These are phyloP conservation scores for Arachis stenosperma DNA, from an alignment of 306 rosid species.

Conservation along the genomic window DNA sequence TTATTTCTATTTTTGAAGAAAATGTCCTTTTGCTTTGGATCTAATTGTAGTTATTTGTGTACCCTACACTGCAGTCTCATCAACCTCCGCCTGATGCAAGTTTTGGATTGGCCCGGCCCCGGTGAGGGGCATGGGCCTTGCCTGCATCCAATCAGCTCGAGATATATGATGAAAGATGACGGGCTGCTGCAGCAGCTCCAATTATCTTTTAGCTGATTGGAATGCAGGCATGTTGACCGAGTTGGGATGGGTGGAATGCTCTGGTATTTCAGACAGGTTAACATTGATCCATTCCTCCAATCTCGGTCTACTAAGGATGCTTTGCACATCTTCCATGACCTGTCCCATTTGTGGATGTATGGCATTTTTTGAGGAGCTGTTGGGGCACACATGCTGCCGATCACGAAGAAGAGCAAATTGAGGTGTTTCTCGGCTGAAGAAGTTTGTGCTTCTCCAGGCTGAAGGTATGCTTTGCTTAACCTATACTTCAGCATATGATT, in stretches of 20 bases:
- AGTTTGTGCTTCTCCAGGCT: background rate
- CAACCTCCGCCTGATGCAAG: constrained; percentile 89
- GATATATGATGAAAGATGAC: constrained; percentile 38
- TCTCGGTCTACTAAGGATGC: constrained; percentile 59
- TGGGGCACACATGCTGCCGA: background rate
- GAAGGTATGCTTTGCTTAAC: background rate
- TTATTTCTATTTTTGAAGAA: background rate
- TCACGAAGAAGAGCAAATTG: background rate
- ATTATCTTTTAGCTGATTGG: constrained; percentile 61
- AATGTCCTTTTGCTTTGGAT: background rate
- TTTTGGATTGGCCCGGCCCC: constrained; percentile 99
- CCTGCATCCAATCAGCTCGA: constrained; percentile 82
- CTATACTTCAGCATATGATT: background rate
- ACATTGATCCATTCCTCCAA: constrained; percentile 44
- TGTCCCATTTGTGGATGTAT: background rate
- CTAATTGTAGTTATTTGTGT: constrained; percentile 19
- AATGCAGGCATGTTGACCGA: constrained; percentile 88
- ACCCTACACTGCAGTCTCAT: constrained; percentile 70
- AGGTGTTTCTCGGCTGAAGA: background rate
- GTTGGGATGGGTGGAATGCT: constrained; percentile 63
- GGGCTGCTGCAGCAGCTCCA: constrained; percentile 43
- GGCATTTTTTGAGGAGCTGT: background rate
- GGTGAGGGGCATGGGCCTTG: constrained; percentile 99
- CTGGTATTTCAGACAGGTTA: constrained; percentile 32
- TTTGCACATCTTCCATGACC: constrained; percentile 45